Evolutionary conservation across 2,329 filamentous ascomycete species (phyloP).

Genomic region (Zasmidium citrigriseum): DNA sequence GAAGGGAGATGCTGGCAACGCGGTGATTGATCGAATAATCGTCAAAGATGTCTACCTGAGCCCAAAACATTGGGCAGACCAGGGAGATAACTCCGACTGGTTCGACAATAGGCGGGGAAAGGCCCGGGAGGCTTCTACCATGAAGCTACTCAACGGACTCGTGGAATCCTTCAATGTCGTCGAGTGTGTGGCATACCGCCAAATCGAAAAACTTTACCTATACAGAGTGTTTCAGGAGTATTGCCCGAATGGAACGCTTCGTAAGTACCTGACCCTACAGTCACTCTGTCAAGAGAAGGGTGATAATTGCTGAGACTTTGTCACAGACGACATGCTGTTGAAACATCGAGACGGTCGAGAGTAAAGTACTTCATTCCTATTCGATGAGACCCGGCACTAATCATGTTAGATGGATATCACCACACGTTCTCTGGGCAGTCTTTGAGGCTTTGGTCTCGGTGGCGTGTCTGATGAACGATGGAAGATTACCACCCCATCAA

Average conservation of each 20-base stretch:
- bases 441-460: slow-evolving; percentile 9
- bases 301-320: no score
- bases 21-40: not conserved
- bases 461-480: slow-evolving; percentile 8
- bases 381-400: not conserved
- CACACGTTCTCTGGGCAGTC: slow-evolving; percentile 9
- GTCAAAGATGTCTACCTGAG: not conserved
- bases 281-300: no score
- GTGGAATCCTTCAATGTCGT: not conserved
- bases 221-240: not conserved
- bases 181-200: not conserved
- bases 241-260: not conserved
- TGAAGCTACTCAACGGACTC: not conserved
- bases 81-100: no score
- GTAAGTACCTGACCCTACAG: not conserved
- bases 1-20: not conserved
- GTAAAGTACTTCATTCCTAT: no score
- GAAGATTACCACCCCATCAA: not conserved
- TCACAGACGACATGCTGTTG: no score
- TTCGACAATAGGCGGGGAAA: no score
- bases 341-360: no score
- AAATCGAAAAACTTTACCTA: no score
- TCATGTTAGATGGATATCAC: not conserved
- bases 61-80: not conserved
- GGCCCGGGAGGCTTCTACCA: not conserved